Evolutionary conservation across 768 basidiomycete species (phyloP).

Genomic region (Rhizopogon vesiculosus): DNA sequence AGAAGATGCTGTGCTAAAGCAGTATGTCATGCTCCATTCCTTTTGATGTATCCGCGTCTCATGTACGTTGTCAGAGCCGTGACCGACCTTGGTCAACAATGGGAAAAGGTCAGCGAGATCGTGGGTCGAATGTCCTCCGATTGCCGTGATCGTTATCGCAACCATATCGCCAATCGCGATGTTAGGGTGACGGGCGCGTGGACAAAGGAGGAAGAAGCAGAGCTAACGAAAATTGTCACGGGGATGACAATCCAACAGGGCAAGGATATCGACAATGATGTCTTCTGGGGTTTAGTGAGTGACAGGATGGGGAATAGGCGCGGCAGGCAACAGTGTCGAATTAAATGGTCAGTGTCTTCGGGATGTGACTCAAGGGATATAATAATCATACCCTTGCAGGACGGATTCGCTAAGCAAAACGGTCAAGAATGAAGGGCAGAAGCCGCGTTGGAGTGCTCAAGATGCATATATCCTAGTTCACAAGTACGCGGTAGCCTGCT

Average conservation of each 20-base stretch:
- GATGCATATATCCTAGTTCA: constrained; percentile 81
- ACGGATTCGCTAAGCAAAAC: constrained; percentile 71
- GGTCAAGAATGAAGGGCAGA: constrained; percentile 66
- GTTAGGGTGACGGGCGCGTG: constrained; percentile 63
- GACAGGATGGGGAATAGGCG: constrained; percentile 73
- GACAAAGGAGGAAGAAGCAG: constrained; percentile 77
- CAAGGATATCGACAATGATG: constrained; percentile 70
- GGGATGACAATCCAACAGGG: constrained; percentile 71
- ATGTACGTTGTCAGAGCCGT: constrained; percentile 51
- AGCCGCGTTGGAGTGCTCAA: constrained; percentile 67
- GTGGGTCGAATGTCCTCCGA: constrained; percentile 78
- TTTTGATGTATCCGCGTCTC: constrained; percentile 2
- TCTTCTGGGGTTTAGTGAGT: constrained; percentile 80
- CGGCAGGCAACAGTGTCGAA: constrained; percentile 79
- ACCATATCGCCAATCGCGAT: constrained; percentile 69
- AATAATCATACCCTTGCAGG: constrained; percentile 35
- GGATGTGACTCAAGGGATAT: neutral
- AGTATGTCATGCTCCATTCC: constrained; percentile 37
- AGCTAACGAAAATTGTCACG: constrained; percentile 68
- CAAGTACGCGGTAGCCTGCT: constrained; percentile 44
- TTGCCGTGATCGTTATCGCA: constrained; percentile 83
- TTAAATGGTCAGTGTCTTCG: constrained; percentile 61
- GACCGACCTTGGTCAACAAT: constrained; percentile 62
- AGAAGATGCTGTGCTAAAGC: constrained; percentile 60
- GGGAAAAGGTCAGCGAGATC: constrained; percentile 69